Base-by-base conservation (phyloP, 2,329 filamentous ascomycete species). In the Calonectria crousiana region DNA sequence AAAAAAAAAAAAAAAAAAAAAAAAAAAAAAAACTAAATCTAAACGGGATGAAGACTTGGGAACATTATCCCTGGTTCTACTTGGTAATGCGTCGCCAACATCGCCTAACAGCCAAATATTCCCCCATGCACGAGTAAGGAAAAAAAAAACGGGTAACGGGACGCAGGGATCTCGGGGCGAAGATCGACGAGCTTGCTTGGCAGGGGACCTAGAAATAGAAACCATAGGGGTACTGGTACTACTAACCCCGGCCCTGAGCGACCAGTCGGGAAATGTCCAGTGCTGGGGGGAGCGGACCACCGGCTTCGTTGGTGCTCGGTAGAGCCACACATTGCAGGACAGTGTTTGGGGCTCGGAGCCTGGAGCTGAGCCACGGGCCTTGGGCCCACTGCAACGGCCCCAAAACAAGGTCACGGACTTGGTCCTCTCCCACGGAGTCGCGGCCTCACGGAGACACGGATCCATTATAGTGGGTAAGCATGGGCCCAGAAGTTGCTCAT, bases 321-420 rank as follows among this genome's bases (percentile, higher is more conserved):
- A 34, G 56, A 34, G 34, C 32, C 53, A 60, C 56, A 60, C 56
- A 41, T 28, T 60, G 23, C 34, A 41, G 56, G 34, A 41, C 23
- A 41, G 56, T 11, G n/a, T 16, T 34, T 60, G 34, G 52, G 52
- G 52, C 28, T 20, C 20, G 28, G 51, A 53, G 32, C 4, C 16
- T 14, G 41, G 41, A 66, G 60, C 60, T 47, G 36, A 64, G 60
- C 41, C 41, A 47, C 41, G 41, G 41, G 41, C 41, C 38, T 20
- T 38, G 14, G 38, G 38, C 16, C 65, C 65, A 53, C 65, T 26
- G 64, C 32, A 11, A 30, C 23, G 51, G 66, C 26, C 36, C 51
- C 51, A 44, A 69, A 58, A 60, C 60, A 47, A 65, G 60, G 41
- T 65, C 60, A 65, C 41, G 60, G 60, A 65, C 60, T 34, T 34